Percentiles rank a stretch among this genome's conserved stretches.
phyloP scores from a whole-genome alignment of 305 asterid genomes.

The Fraxinus sp. region DNA sequence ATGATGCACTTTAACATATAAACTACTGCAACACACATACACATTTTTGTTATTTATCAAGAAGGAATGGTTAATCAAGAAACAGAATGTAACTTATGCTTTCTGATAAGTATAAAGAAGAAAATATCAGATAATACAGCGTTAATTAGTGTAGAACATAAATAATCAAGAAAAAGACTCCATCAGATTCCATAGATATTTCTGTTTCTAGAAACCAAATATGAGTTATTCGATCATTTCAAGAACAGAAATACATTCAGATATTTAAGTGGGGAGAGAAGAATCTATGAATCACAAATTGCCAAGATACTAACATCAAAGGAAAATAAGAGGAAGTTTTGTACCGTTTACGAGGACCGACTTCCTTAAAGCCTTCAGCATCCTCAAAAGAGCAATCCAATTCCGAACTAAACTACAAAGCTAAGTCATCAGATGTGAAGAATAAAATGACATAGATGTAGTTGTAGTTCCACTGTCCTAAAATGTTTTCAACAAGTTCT shows the following conservation, averaged over 20 bases:
- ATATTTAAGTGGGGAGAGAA: neutral
- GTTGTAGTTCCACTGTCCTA: neutral
- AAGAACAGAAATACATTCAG: neutral
- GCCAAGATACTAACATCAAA: neutral
- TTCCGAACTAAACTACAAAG: constrained; percentile 17
- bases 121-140: neutral
- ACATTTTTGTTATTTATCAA: neutral
- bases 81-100: neutral
- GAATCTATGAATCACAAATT: neutral
- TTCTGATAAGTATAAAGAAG: neutral
- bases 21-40: neutral
- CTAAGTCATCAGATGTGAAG: neutral
- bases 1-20: neutral
- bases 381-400: constrained; percentile 18
- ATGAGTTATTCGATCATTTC: neutral
- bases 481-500: neutral
- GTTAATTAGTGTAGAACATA: neutral
- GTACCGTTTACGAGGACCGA: constrained; percentile 25
- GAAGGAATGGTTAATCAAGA: neutral
- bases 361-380: constrained; percentile 25
- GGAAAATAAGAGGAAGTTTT: neutral
- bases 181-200: neutral
- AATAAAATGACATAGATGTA: neutral
- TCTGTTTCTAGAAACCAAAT: neutral
- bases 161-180: neutral